Conservation (phyloP, 805 yeast species). For the Candida golubevii region DNA sequence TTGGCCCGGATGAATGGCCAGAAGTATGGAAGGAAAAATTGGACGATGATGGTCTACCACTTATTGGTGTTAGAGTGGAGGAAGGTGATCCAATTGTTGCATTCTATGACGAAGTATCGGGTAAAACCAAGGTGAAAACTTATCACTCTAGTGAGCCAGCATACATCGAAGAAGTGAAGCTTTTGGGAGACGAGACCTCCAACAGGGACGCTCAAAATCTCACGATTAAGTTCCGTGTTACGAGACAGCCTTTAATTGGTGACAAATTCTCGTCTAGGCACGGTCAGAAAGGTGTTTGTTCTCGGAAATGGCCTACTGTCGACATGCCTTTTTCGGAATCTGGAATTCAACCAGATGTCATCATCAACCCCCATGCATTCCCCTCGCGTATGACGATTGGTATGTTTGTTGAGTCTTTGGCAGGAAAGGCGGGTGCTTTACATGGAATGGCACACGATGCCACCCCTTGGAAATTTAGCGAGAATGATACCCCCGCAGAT, state of each 20-base stretch:
- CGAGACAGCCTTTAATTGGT: constrained; percentile 92
- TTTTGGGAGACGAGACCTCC: constrained; percentile 75
- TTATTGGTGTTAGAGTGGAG: constrained; percentile 79
- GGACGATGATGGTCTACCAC: constrained; percentile 90
- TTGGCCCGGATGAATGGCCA: constrained; percentile 92
- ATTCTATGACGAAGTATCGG: constrained; percentile 83
- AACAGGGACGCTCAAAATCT: constrained; percentile 78
- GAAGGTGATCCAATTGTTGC: constrained; percentile 97
- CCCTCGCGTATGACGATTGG: constrained; percentile 99
- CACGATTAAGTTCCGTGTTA: constrained; percentile 84
- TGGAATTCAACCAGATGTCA: constrained; percentile 96
- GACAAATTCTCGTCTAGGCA: constrained; percentile 97
- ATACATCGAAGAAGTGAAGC: constrained; percentile 89
- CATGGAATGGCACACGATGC: constrained; percentile 97
- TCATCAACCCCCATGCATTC: constrained; percentile 98
- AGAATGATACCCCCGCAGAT: constrained; percentile 93
- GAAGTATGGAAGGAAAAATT: constrained; percentile 82
- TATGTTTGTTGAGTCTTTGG: constrained; percentile 96
- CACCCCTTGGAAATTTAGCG: constrained; percentile 93
- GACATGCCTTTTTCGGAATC: constrained; percentile 97
- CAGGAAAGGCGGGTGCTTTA: constrained; percentile 98
- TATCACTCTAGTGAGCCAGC: constrained; percentile 95
- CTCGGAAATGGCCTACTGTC: constrained; percentile 94
- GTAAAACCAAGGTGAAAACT: constrained; percentile 86
- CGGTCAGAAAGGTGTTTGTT: constrained; percentile 98